These are phyloP conservation scores for Sophora flavescens DNA, from an alignment of 306 rosid genomes.

Conservation along the genomic window DNA sequence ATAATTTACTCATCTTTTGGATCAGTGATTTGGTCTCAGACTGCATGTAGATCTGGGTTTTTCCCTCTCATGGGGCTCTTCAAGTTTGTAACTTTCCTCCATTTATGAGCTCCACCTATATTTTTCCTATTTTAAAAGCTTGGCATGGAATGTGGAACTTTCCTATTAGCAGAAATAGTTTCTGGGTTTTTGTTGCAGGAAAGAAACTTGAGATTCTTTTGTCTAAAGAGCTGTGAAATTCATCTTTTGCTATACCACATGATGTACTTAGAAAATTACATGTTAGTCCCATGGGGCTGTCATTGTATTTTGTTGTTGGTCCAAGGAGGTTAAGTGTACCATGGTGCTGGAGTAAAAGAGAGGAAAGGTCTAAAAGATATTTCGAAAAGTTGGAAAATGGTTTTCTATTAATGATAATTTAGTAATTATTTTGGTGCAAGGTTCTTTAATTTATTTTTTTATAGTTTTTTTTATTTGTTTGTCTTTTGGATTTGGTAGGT, in stretches of 20 bases:
- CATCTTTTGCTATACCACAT: conserved; percentile 19
- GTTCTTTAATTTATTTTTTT: conserved; percentile 34
- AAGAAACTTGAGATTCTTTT: not conserved
- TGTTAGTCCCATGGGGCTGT: conserved; percentile 43
- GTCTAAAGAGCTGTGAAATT: conserved; percentile 19
- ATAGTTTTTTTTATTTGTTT: not conserved
- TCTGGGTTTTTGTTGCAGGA: not conserved
- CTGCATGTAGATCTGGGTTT: conserved; percentile 54
- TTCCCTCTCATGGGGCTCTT: conserved; percentile 7
- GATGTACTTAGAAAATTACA: conserved; percentile 36
- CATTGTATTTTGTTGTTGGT: conserved; percentile 50
- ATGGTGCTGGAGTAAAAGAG: conserved; percentile 58
- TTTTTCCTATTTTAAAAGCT: conserved; percentile 5
- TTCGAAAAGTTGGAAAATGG: conserved; percentile 38
- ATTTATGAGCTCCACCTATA: not conserved
- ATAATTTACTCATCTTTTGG: conserved; percentile 12
- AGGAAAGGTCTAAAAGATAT: conserved; percentile 44
- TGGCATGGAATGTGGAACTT: not conserved
- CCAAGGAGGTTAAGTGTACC: conserved; percentile 41
- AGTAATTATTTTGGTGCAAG: conserved; percentile 39
- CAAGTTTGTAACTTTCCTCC: conserved; percentile 25
- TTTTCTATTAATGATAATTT: conserved; percentile 42
- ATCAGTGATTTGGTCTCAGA: conserved; percentile 35
- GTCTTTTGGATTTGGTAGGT: conserved; percentile 58
- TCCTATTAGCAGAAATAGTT: not conserved